A percentile compares a stretch with the other conserved stretches of the same genome.
phyloP scores from a whole-genome alignment of 2,329 filamentous ascomycete genomes.

The Fusarium verrucosum region DNA sequence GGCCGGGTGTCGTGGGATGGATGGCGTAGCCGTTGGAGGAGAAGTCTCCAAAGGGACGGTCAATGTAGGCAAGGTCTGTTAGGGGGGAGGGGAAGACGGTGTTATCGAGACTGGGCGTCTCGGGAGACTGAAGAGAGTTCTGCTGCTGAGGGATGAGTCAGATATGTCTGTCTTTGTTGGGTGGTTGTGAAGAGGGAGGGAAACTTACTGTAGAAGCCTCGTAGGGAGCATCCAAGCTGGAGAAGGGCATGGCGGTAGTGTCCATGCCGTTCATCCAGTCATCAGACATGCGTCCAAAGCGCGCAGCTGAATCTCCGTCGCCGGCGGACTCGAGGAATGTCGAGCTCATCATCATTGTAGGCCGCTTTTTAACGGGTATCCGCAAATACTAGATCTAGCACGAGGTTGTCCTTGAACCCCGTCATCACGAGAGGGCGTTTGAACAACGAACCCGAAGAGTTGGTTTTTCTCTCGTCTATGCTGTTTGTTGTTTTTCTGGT shows the following conservation, averaged over 20 bases:
- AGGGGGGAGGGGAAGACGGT: conserved; percentile 38
- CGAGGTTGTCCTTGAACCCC: conserved; percentile 38
- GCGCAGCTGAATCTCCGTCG: conserved; percentile 25
- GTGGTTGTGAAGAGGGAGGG: not conserved
- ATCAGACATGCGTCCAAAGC: conserved; percentile 21
- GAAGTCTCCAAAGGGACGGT: conserved; percentile 38
- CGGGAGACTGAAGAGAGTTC: conserved; percentile 38
- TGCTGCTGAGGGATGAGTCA: conserved; percentile 14
- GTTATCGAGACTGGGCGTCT: conserved; percentile 40
- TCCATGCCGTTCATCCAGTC: conserved; percentile 39
- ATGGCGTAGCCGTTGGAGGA: conserved; percentile 30
- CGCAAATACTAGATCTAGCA: conserved; percentile 41
- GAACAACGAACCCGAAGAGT: conserved; percentile 4
- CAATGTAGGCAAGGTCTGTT: conserved; percentile 40
- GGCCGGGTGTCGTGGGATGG: conserved; percentile 26
- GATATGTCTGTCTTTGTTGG: not conserved
- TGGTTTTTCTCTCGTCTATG: conserved; percentile 10
- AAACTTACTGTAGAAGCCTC: conserved; percentile 38
- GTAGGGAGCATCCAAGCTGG: conserved; percentile 29
- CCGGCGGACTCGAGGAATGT: conserved; percentile 35
- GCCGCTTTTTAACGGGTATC: conserved; percentile 31
- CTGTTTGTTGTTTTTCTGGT: not conserved
- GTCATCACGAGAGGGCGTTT: conserved; percentile 40
- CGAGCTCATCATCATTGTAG: conserved; percentile 42
- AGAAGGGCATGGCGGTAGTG: conserved; percentile 34